Evolutionary conservation across 164 flowering plant species (phyloP).

Genomic region (Sedum album): DNA sequence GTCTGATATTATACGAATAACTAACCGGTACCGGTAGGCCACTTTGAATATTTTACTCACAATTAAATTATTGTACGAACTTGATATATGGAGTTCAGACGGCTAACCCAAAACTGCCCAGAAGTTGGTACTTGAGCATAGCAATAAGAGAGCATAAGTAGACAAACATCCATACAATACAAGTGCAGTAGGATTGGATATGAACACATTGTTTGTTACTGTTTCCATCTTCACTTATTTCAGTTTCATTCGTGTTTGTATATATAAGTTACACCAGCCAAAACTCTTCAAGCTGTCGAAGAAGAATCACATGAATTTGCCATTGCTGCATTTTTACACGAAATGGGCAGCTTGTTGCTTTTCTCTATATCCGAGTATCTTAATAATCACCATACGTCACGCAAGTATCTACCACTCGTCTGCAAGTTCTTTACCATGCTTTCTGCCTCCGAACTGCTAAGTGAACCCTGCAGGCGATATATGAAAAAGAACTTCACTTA

Average conservation of each 20-base stretch:
- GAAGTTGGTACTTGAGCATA: no score
- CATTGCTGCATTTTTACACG: conserved; percentile 4
- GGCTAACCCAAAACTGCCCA: no score
- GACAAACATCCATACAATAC: no score
- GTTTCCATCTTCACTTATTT: background rate
- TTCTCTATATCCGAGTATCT: background rate
- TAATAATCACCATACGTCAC: conserved; percentile 16
- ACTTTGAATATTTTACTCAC: no score
- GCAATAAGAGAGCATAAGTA: no score
- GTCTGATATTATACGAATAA: no score
- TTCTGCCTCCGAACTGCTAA: conserved; percentile 9
- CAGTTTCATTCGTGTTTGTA: background rate
- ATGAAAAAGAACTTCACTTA: background rate
- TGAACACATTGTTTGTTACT: background rate
- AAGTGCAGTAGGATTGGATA: no score
- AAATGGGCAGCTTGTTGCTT: background rate
- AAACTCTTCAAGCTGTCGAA: background rate
- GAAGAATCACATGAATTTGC: background rate
- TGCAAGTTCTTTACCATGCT: conserved; percentile 9
- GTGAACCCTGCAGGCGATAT: conserved; percentile 2
- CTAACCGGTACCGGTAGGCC: no score
- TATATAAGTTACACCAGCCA: background rate
- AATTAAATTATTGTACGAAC: no score
- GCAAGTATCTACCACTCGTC: conserved; percentile 8
- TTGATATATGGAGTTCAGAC: no score